Evolutionary conservation across 2,329 filamentous ascomycete species (phyloP), one percentile per base, ranked within the genome.

Genomic region (Stagonosporopsis cucurbitacearum): DNA sequence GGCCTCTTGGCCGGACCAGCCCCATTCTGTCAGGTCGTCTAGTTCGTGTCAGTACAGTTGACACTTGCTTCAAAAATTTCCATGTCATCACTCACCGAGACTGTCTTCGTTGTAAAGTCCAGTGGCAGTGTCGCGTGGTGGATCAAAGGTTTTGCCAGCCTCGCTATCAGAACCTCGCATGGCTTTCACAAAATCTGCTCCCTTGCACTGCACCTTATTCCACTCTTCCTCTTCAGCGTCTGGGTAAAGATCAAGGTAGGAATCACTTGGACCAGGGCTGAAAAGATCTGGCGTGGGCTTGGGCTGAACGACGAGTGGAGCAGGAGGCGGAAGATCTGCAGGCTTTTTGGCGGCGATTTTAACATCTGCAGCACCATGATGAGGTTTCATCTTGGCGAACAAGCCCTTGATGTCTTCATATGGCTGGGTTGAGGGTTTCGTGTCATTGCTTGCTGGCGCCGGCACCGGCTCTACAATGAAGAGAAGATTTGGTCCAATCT

Each of bases 401-500:
- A 32, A n/a, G 12, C 13, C n/a, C 7, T 12, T 6, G 6, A 32
- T 32, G 30, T 32, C 30, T n/a, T 6, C 13, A 7, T 32, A 32
- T 15, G 30, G 13, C 30, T 6, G 3, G 12, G 9, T 3, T 9
- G 28, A 30, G 28, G 15, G 30, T 15, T 32, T 15, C 30, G 30
- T 32, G 4, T 39, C 35, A 46, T 22, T 6, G 2, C 25, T n/a
- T 3, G 36, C 36, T 17, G 44, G 51, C 2, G 44, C 30, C 15
- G 45, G 51, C 7, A 49, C 44, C n/a, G 45, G 45, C 35, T 56
- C 42, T 3, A 56, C 53, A n/a, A 46, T 15, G 12, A 57, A 28
- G 15, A 57, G 37, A 5, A 52, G 15, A 15, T 39, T 47, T 39
- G 37, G 42, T 4, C 37, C 42, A 28, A 32, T 15, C n/a, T 25